Percentiles rank a stretch among this genome's conserved stretches.
Evolutionary conservation across 768 basidiomycete species (phyloP).

Genomic region (Brasilioporus rufonigricans): DNA sequence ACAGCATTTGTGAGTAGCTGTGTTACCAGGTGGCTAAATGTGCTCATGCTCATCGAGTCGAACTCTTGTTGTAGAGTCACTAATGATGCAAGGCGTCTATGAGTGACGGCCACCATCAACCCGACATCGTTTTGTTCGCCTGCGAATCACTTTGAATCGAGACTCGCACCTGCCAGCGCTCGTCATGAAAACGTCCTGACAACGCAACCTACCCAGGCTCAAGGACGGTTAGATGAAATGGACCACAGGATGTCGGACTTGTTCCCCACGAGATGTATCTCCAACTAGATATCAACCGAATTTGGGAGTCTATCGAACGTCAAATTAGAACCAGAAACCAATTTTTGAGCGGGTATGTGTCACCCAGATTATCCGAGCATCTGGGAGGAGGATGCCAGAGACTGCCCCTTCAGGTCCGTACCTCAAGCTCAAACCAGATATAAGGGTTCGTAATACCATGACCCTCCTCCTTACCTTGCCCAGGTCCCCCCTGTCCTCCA

Average conservation of each 20-base stretch:
- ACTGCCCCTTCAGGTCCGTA: background rate
- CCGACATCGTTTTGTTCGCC: background rate
- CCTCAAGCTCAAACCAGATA: background rate
- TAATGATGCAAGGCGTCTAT: background rate
- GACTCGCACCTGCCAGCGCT: too few species aligned
- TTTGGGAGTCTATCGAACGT: background rate
- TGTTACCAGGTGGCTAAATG: background rate
- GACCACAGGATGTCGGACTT: background rate
- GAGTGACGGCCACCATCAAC: background rate
- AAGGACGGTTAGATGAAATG: too few species aligned
- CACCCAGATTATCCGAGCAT: too few species aligned
- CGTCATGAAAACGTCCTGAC: background rate
- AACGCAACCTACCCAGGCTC: background rate
- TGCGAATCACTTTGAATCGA: background rate
- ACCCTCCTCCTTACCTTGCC: background rate
- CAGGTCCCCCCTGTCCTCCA: background rate
- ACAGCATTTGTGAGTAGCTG: conserved; percentile 8
- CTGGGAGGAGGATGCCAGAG: background rate
- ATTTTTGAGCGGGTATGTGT: background rate
- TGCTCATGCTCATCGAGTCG: background rate
- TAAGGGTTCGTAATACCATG: background rate
- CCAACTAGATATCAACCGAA: background rate
- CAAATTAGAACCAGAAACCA: background rate
- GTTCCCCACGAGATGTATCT: background rate
- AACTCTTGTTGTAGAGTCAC: background rate